Conservation (phyloP, 2,329 filamentous ascomycete species). For the Ilyonectria destructans region DNA sequence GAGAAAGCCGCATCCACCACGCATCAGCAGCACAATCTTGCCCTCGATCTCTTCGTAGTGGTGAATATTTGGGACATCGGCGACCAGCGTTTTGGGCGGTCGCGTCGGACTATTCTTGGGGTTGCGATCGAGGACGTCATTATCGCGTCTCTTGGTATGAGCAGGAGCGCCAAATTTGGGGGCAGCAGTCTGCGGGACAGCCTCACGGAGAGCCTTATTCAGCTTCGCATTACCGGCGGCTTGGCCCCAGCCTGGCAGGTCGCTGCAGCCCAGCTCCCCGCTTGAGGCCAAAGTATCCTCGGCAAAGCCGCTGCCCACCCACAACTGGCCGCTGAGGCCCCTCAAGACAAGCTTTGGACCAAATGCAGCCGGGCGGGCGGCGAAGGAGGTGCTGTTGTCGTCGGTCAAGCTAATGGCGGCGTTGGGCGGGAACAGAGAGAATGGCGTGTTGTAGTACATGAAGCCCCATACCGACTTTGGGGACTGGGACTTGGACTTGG, state of each 20-base stretch:
- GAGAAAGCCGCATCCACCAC: slow-evolving; percentile 95
- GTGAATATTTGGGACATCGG: slow-evolving; percentile 88
- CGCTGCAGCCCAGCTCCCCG: slow-evolving; percentile 94
- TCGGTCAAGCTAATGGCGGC: slow-evolving; percentile 97
- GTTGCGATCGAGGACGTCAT: slow-evolving; percentile 48
- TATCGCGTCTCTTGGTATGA: slow-evolving; percentile 37
- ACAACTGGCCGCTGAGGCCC: slow-evolving; percentile 90
- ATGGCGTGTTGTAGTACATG: slow-evolving; percentile 82
- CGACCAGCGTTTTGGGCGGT: slow-evolving; percentile 75
- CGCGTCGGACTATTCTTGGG: slow-evolving; percentile 55
- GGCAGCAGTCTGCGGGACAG: slow-evolving; percentile 42
- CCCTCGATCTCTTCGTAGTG: slow-evolving; percentile 94
- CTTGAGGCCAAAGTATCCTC: slow-evolving; percentile 80
- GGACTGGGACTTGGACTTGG: slow-evolving; percentile 27
- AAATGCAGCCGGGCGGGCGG: slow-evolving; percentile 93
- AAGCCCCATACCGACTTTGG: slow-evolving; percentile 59
- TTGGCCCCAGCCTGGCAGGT: slow-evolving; percentile 90
- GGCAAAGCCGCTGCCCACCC: slow-evolving; percentile 93
- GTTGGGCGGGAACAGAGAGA: slow-evolving; percentile 93
- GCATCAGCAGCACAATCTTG: slow-evolving; percentile 91
- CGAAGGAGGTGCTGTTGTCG: slow-evolving; percentile 98
- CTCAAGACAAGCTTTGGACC: slow-evolving; percentile 83
- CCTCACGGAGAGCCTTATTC: slow-evolving; percentile 57
- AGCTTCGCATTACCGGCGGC: slow-evolving; percentile 65
- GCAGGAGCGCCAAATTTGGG: slow-evolving; percentile 31